Evolutionary conservation across 441 rosid genomes (phyloP).

Genomic region (Corymbia calophylla): DNA sequence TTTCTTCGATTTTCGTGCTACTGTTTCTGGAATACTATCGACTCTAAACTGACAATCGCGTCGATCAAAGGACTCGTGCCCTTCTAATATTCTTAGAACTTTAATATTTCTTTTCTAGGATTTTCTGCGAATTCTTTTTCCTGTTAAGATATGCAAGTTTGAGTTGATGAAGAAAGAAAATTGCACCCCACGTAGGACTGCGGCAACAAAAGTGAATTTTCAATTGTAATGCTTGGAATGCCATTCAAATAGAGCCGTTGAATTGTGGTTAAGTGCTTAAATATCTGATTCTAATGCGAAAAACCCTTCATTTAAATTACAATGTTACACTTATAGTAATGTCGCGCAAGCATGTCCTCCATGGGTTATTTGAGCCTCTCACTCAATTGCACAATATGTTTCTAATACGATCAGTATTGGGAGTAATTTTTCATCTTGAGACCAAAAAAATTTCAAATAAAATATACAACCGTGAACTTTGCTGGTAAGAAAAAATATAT

Average conservation of each 20-base stretch:
- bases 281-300: neutral
- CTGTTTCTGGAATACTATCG: fast-evolving
- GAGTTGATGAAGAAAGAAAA: neutral
- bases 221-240: neutral
- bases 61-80: fast-evolving
- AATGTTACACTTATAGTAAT: neutral
- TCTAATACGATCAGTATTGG: neutral
- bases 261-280: neutral
- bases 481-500: neutral
- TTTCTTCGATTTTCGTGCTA: too few relatives aligned
- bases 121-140: neutral
- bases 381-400: neutral
- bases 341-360: fast-evolving
- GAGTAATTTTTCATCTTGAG: neutral
- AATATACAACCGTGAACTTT: neutral
- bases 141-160: neutral
- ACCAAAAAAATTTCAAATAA: neutral
- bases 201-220: neutral
- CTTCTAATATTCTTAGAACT: neutral
- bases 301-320: neutral
- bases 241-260: neutral
- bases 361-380: neutral
- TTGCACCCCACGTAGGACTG: neutral
- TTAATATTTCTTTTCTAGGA: neutral
- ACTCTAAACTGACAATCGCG: fast-evolving